Conservation (phyloP, 1,284 basidiomycete genomes). For the Rhodotorula sp. region DNA sequence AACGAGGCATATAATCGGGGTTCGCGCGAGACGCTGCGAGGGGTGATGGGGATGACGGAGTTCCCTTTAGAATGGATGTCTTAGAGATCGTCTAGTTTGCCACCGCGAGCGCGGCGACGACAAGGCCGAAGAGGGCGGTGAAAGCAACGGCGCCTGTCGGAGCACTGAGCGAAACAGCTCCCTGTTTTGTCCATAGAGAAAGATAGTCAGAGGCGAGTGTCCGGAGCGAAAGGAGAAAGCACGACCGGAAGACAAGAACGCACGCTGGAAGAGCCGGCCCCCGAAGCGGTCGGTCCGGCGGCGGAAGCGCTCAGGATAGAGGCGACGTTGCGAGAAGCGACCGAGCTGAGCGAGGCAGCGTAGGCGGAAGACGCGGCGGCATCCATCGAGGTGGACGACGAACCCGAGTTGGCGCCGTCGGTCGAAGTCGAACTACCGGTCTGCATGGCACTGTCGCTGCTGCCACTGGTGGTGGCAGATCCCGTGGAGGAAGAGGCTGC, state of each 20-base stretch:
- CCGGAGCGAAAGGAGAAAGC: background rate
- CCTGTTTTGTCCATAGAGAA: background rate
- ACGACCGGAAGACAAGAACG: background rate
- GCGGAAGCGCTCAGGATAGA: background rate
- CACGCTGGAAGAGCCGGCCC: background rate
- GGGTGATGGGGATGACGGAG: no score
- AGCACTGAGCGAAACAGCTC: background rate
- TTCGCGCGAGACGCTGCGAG: no score
- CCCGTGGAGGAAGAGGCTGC: background rate
- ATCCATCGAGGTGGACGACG: background rate
- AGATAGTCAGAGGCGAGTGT: background rate
- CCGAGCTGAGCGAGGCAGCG: background rate
- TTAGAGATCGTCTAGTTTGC: background rate
- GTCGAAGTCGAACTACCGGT: background rate
- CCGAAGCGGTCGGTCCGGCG: background rate
- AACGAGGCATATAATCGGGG: no score
- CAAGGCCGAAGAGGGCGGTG: background rate
- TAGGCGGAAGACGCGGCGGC: constrained; percentile 1
- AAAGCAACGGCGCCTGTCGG: background rate
- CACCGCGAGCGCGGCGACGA: background rate
- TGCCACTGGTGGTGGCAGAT: background rate
- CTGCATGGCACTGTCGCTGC: no score
- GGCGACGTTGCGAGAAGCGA: constrained; percentile 1
- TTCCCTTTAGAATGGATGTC: no score
- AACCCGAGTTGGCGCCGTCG: background rate